These are phyloP conservation scores for Quercus rubra DNA, from an alignment of 306 rosid genomes.

Conservation along the genomic window DNA sequence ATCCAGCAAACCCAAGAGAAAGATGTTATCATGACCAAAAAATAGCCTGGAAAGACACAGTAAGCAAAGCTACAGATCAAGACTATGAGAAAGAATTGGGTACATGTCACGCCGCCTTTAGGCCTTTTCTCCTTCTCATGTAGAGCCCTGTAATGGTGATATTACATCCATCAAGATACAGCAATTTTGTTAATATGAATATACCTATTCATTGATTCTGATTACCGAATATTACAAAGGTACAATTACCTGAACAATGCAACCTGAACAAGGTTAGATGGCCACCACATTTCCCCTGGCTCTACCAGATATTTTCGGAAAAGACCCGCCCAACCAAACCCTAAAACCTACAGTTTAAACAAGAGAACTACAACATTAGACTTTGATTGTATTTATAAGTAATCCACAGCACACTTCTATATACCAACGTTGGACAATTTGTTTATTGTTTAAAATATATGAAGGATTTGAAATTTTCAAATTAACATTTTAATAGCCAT, in stretches of 20 bases:
- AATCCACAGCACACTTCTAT: not conserved
- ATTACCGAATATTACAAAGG: not conserved
- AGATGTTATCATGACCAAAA: conserved; percentile 48
- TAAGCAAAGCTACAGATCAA: conserved; percentile 53
- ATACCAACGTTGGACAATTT: not conserved
- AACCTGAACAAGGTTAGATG: conserved; percentile 71
- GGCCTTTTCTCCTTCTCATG: conserved; percentile 61
- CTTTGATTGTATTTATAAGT: not conserved
- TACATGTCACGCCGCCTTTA: conserved; percentile 47
- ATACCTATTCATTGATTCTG: not conserved
- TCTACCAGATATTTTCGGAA: conserved; percentile 68
- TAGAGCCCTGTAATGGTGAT: conserved; percentile 52
- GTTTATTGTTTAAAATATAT: not conserved
- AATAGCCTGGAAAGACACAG: conserved; percentile 65
- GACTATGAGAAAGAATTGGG: conserved; percentile 58
- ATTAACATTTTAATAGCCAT: not conserved
- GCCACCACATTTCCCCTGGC: conserved; percentile 92
- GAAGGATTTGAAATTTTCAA: not conserved
- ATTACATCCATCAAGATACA: not conserved
- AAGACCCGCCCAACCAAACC: conserved; percentile 87
- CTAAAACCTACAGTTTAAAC: conserved; percentile 34
- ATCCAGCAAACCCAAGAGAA: conserved; percentile 83
- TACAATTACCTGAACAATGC: conserved; percentile 56
- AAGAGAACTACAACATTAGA: conserved; percentile 5
- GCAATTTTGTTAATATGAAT: not conserved